These are phyloP conservation scores for Sclerotinia spermophila DNA, from an alignment of 2,329 filamentous ascomycete species.

Conservation along the genomic window DNA sequence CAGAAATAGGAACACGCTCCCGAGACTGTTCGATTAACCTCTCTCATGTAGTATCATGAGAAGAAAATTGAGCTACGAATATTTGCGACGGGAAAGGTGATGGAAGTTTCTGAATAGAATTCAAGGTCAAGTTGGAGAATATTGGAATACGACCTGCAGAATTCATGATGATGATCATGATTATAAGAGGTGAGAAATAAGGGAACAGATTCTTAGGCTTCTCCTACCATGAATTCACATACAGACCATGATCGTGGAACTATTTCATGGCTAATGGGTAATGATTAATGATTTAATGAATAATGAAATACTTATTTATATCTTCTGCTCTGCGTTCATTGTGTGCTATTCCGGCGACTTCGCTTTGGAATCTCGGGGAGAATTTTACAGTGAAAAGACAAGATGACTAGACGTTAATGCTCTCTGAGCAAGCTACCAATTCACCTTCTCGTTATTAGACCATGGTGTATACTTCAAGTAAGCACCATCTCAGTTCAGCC, in stretches of 20 bases:
- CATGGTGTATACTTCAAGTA: background rate
- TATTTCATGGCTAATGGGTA: background rate
- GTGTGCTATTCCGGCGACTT: background rate
- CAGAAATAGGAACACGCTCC: background rate
- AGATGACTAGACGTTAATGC: rapidly evolving
- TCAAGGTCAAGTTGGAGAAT: background rate
- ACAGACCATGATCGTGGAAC: background rate
- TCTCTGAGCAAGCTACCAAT: background rate
- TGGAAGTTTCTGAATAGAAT: background rate
- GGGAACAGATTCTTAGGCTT: background rate
- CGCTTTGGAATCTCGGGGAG: rapidly evolving
- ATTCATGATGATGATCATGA: background rate
- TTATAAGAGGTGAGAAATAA: background rate
- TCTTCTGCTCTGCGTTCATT: background rate
- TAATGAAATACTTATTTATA: background rate
- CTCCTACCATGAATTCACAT: background rate
- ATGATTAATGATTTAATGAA: background rate
- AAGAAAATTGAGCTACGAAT: background rate
- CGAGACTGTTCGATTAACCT: background rate
- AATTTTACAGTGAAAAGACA: background rate
- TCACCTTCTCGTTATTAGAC: background rate
- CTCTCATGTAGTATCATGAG: background rate
- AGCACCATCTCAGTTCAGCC: background rate
- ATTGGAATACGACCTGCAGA: background rate
- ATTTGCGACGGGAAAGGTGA: background rate